Percentiles rank a stretch among this genome's conserved stretches.
Evolutionary conservation across 176 grass and related monocot species (phyloP).

Genomic region (Oryza brachyantha): DNA sequence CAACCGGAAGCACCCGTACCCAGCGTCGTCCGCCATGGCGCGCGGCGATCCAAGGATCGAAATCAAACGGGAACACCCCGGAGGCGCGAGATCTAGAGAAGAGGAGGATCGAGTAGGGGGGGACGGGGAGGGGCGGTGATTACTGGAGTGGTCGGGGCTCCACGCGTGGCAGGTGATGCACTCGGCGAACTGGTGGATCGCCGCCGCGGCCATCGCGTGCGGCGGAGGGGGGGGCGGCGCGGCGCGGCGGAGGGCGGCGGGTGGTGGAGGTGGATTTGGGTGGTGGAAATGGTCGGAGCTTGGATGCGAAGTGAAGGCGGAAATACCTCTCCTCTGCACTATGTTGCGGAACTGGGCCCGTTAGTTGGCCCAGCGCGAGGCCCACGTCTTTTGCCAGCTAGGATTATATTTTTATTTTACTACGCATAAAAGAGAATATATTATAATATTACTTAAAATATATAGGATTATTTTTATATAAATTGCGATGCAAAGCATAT

Average conservation of each 20-base stretch:
- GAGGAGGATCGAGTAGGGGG: too few species aligned
- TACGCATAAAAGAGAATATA: too few species aligned
- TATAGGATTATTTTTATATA: too few species aligned
- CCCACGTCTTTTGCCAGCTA: not conserved
- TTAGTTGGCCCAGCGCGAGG: too few species aligned
- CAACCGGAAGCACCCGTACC: not conserved
- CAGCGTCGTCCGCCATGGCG: too few species aligned
- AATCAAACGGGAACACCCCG: not conserved
- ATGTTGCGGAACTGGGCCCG: not conserved
- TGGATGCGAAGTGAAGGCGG: not conserved
- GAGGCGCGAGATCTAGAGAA: conserved; percentile 27
- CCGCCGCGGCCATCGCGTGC: conserved; percentile 56
- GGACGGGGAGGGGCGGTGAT: not conserved
- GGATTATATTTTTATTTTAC: too few species aligned
- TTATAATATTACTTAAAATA: too few species aligned
- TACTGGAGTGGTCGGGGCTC: conserved; percentile 89
- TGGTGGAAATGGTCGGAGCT: not conserved
- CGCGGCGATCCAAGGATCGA: not conserved
- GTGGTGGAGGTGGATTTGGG: not conserved
- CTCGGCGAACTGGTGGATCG: conserved; percentile 94
- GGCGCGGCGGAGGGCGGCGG: not conserved
- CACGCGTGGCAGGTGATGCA: conserved; percentile 98
- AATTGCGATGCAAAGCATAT: too few species aligned
- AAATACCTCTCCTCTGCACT: not conserved
- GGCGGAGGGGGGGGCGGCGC: not conserved